Conservation (phyloP, 2,329 filamentous ascomycete species). For the Ampelomyces quisqualis region DNA sequence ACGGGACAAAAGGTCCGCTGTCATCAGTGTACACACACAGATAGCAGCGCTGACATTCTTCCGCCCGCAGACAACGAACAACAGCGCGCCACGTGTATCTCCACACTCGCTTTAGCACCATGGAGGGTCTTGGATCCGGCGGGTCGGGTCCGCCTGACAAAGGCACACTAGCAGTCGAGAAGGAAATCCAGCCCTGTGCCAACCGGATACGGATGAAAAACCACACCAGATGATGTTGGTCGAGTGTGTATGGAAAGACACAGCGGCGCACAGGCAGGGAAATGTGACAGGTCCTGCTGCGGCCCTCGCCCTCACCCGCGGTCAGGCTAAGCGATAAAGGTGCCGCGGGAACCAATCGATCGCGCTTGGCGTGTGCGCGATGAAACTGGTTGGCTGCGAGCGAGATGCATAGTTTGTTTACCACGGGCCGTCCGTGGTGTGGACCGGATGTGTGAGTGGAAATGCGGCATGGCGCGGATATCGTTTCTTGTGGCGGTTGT, state of each 20-base stretch:
- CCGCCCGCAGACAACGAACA: slow-evolving; percentile 24
- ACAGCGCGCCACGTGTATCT: slow-evolving; percentile 41
- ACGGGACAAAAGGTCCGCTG: slow-evolving; percentile 1
- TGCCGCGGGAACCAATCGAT: slow-evolving; percentile 27
- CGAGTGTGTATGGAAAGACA: no score
- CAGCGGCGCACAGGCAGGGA: slow-evolving; percentile 17
- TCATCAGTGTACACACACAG: slow-evolving; percentile 17
- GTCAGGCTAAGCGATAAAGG: slow-evolving; percentile 34
- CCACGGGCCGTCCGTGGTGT: slow-evolving; percentile 18
- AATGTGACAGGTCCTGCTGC: slow-evolving; percentile 39
- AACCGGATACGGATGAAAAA: no score
- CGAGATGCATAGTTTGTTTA: slow-evolving; percentile 18
- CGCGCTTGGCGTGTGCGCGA: slow-evolving; percentile 33
- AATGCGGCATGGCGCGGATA: slow-evolving; percentile 15
- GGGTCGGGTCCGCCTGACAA: slow-evolving; percentile 26
- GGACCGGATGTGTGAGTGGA: slow-evolving; percentile 17
- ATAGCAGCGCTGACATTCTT: slow-evolving; percentile 14
- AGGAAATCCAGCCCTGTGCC: slow-evolving; percentile 7
- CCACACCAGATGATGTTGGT: neutral
- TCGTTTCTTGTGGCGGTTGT: slow-evolving; percentile 13
- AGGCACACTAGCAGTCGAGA: neutral
- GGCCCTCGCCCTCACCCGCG: slow-evolving; percentile 32
- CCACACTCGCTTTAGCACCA: slow-evolving; percentile 6
- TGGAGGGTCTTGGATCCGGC: slow-evolving; percentile 7
- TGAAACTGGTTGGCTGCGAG: slow-evolving; percentile 33